Percentiles rank a stretch among this genome's conserved stretches.
Conservation (phyloP, 106 monocot genomes). For the Dactylorhiza incarnata region DNA sequence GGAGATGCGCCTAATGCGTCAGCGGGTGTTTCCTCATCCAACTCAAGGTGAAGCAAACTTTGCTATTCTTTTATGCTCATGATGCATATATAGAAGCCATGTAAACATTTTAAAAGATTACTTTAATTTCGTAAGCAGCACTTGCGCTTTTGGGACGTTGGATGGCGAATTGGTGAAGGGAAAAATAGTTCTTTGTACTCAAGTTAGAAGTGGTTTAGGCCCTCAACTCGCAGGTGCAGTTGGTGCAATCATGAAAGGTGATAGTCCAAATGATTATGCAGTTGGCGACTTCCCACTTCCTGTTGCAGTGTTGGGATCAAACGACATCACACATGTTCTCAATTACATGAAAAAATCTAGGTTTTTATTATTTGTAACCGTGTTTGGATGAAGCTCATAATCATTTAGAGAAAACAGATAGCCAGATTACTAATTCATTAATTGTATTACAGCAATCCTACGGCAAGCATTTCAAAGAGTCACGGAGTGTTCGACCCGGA, state of each 20-base stretch:
- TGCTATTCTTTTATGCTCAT: background rate
- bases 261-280: background rate
- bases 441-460: slow-evolving; percentile 9
- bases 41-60: background rate
- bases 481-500: background rate
- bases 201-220: background rate
- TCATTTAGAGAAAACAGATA: background rate
- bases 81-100: too few relatives aligned
- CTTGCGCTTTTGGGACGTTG: slow-evolving; percentile 6
- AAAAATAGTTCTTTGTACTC: slow-evolving; percentile 18
- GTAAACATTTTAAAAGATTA: too few relatives aligned
- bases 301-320: background rate
- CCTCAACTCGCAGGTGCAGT: slow-evolving; percentile 13
- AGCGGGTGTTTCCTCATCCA: background rate
- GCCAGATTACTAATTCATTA: too few relatives aligned
- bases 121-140: too few relatives aligned
- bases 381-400: background rate
- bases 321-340: background rate
- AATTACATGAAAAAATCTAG: slow-evolving; percentile 13
- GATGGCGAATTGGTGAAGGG: slow-evolving; percentile 15
- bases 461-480: slow-evolving; percentile 23
- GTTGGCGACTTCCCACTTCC: slow-evolving; percentile 17
- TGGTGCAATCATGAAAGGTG: slow-evolving; percentile 16
- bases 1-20: slow-evolving; percentile 16
- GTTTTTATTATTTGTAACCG: background rate